Evolutionary conservation across 139 green algal species (phyloP), one percentile per base, ranked within the genome.

Genomic region (Haematococcus lacustris): DNA sequence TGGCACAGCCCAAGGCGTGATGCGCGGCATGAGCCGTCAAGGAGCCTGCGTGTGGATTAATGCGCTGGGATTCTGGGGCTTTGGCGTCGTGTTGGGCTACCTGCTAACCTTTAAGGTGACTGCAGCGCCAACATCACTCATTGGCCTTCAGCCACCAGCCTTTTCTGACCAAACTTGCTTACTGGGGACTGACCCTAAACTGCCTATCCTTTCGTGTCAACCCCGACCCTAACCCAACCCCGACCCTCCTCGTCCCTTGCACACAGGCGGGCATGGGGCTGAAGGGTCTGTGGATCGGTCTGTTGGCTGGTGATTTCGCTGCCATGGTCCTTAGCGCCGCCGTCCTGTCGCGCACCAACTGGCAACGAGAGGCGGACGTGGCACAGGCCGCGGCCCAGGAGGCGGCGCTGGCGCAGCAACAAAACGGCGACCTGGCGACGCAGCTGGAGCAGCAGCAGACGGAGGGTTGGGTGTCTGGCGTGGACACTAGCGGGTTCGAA

Each of bases 1-100:
- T 43, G 79, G 79, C 64, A 85, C 79, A 38, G 50, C 34, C 23
- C 80, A 85, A 68, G 80, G 80, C 13, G 76, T 85, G 61, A 64
- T 85, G 39, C 65, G 80, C 2, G 80, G 76, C 34, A 67, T 82
- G 40, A 76, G 80, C 26, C 62, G 76, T 1, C 80, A 85, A 64
- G 59, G 37, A 0, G 68, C 76, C 39, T 68, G 82, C 23, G 76
- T 82, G 70, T 0, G 51, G 5, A 78, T 73, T 70, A 85, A 85
- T 76, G 47, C 78, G 47, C 3, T 77, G 0, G 71, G 70, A 33
- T 85, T 85, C 76, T 85, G 80, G 80, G 50, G 68, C 39, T 65
- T 79, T 2, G 80, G 76, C 2, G 76, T 85, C 21, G 51, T 74
- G 17, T 41, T 77, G 2, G 78, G 78, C 53, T 83, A 68, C 51